Conservation (phyloP, 2,329 filamentous ascomycete species). For the Penicillium digitatum region DNA sequence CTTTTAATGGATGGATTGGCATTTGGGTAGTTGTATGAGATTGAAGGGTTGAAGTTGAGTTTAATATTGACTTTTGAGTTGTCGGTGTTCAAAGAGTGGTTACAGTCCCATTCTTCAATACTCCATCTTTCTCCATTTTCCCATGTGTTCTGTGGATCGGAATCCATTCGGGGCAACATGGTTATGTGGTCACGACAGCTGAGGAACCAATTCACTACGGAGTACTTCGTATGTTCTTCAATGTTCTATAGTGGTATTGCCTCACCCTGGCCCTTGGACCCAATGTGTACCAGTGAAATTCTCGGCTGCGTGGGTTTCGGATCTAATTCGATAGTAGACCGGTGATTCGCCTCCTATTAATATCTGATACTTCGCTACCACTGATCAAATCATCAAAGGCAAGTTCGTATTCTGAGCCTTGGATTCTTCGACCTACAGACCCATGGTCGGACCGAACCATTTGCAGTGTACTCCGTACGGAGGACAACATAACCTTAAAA, state of each 20-base stretch:
- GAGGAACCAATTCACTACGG: not conserved
- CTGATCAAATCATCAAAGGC: not conserved
- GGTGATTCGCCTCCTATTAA: slow-evolving; percentile 5
- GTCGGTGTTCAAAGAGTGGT: not conserved
- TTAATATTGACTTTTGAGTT: slow-evolving; percentile 2
- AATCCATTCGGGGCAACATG: not conserved
- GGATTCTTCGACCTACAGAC: not conserved
- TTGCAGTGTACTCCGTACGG: no score
- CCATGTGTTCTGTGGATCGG: slow-evolving; percentile 9
- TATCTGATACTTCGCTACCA: slow-evolving; percentile 4
- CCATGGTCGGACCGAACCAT: not conserved
- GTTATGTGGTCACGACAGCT: not conserved
- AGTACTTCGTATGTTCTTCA: not conserved
- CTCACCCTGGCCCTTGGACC: not conserved
- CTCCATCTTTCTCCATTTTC: slow-evolving; percentile 7
- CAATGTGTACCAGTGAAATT: slow-evolving; percentile 1
- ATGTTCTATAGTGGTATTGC: not conserved
- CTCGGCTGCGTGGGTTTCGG: slow-evolving; percentile 15
- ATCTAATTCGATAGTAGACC: slow-evolving; percentile 7
- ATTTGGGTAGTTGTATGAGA: not conserved
- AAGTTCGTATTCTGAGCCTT: not conserved
- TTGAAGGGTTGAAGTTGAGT: not conserved
- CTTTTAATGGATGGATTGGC: not conserved
- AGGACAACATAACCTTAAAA: no score
- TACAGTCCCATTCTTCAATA: not conserved